phyloP scores from a whole-genome alignment of 73 alveolate species.

The Breviolum minutum region DNA sequence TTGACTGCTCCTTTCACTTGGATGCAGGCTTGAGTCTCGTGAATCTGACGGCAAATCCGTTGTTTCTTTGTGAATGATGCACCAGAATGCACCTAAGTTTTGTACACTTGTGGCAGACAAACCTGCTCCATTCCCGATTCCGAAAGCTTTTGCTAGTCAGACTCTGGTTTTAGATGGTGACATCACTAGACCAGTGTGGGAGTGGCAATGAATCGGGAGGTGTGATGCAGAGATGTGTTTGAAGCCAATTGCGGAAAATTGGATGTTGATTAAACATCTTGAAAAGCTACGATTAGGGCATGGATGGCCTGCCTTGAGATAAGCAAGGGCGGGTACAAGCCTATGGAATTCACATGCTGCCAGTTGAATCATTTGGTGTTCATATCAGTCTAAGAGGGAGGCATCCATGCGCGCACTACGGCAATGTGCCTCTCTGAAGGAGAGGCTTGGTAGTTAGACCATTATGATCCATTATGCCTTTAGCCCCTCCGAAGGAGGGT shows the following conservation, averaged over 20 bases:
- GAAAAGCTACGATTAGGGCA: conserved; percentile 19
- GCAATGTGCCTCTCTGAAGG: conserved; percentile 15
- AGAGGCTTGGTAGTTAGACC: conserved; percentile 47
- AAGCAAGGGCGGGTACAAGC: background rate
- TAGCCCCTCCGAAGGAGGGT: conserved; percentile 38
- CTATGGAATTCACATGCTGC: background rate
- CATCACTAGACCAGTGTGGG: no score
- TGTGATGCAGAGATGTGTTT: conserved; percentile 22
- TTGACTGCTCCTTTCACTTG: background rate
- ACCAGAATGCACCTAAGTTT: no score
- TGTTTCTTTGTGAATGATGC: background rate
- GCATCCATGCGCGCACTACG: conserved; percentile 59
- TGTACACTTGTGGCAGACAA: background rate
- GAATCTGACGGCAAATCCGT: background rate
- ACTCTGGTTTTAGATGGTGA: no score
- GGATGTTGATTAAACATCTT: background rate
- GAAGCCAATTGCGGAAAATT: background rate
- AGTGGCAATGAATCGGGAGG: conserved; percentile 8
- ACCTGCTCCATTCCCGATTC: conserved; percentile 11
- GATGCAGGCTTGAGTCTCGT: conserved; percentile 18
- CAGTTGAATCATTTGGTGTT: background rate
- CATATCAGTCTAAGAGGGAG: background rate
- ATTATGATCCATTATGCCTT: background rate
- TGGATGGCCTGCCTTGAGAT: background rate
- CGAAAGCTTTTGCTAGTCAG: background rate